phyloP scores from a whole-genome alignment of 208 protist genomes.

The Leptomonas pyrrhocoris region DNA sequence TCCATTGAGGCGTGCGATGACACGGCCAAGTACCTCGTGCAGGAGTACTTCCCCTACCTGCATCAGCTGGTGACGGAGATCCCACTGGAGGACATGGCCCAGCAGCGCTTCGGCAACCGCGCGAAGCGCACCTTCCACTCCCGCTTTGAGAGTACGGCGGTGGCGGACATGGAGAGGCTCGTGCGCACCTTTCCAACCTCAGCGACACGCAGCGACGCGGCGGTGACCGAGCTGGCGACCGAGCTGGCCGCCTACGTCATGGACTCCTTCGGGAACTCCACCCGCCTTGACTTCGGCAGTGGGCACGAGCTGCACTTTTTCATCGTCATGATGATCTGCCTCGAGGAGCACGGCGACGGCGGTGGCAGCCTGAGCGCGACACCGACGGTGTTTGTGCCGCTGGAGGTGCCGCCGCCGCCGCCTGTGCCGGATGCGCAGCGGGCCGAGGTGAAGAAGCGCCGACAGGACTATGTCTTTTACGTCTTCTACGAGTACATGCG shows the following conservation, averaged over 20 bases:
- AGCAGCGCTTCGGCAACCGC: constrained; percentile 90
- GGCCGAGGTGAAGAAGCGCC: constrained; percentile 45
- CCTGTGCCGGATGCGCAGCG: constrained; percentile 35
- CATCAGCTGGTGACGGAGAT: constrained; percentile 61
- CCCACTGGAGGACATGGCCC: constrained; percentile 73
- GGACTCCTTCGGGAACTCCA: constrained; percentile 95
- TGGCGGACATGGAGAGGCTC: constrained; percentile 54
- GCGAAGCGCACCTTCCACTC: constrained; percentile 81
- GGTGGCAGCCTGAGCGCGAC: constrained; percentile 49
- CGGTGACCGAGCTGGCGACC: constrained; percentile 34
- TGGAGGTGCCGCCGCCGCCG: constrained; percentile 38
- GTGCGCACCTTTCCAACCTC: constrained; percentile 49
- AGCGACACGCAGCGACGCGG: constrained; percentile 20
- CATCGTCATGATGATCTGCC: constrained; percentile 89
- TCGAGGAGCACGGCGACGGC: constrained; percentile 75
- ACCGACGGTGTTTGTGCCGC: constrained; percentile 36
- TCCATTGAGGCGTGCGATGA: constrained; percentile 32
- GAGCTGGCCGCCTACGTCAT: constrained; percentile 93
- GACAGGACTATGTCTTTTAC: constrained; percentile 76
- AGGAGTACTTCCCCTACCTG: constrained; percentile 62
- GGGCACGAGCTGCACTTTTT: constrained; percentile 99
- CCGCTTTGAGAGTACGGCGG: constrained; percentile 49
- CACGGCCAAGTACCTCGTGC: constrained; percentile 46
- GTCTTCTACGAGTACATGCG: constrained; percentile 94
- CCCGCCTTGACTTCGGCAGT: constrained; percentile 98